phyloP scores from a whole-genome alignment of 805 yeast species.

The Starmerella floricola region DNA sequence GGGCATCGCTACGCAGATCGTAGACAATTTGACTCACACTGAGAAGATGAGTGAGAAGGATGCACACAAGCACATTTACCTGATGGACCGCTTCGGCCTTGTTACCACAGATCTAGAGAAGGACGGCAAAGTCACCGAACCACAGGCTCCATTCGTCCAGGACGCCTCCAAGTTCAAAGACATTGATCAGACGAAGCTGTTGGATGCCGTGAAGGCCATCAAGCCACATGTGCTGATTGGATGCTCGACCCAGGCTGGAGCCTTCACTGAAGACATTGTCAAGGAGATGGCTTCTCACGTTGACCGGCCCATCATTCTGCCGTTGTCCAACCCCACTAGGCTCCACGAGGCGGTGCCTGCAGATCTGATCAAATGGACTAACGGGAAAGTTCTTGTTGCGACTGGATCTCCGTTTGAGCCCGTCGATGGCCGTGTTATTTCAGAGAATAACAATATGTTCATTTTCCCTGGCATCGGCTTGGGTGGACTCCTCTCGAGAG shows the following conservation, averaged over 20 bases:
- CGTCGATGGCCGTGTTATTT: constrained; percentile 79
- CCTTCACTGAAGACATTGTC: constrained; percentile 76
- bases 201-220: constrained; percentile 44
- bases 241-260: constrained; percentile 90
- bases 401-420: constrained; percentile 98
- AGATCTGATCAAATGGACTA: constrained; percentile 85
- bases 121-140: constrained; percentile 42
- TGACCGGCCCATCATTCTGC: constrained; percentile 83
- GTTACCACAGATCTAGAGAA: constrained; percentile 35
- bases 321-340: constrained; percentile 90
- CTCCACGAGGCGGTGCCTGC: constrained; percentile 88
- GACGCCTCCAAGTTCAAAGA: constrained; percentile 64
- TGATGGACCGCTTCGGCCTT: constrained; percentile 77
- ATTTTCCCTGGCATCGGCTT: constrained; percentile 97
- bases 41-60: constrained; percentile 62
- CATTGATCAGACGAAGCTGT: constrained; percentile 53
- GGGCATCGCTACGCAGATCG: constrained; percentile 91
- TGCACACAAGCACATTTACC: constrained; percentile 63
- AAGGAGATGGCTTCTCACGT: constrained; percentile 82
- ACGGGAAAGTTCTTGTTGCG: constrained; percentile 81
- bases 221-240: constrained; percentile 91
- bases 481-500: constrained; percentile 83
- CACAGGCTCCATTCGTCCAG: constrained; percentile 65
- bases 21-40: constrained; percentile 61
- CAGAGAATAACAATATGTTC: constrained; percentile 94